Evolutionary conservation across 441 rosid species (phyloP), one percentile per base, ranked within the genome.

Genomic region (Capsella rubella): DNA sequence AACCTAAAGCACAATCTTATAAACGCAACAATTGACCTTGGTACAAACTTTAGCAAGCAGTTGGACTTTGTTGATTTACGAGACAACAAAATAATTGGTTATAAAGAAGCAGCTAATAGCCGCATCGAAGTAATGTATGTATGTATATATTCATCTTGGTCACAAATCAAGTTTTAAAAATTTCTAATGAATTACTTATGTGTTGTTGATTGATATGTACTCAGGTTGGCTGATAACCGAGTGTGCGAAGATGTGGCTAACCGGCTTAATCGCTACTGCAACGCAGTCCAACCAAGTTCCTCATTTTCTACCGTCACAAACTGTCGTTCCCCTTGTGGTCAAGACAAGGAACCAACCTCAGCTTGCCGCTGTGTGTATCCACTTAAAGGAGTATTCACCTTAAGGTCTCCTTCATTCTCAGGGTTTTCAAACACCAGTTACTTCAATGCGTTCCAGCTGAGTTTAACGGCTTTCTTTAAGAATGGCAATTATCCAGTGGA

Each of bases 341-440:
- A 69, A 0, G 73, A 55, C 25, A 82, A 73, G 74, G 73, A 34
- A 70, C 70, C 88, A 14, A 89, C n/a, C 46, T 9, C 42, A 9
- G 10, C 12, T 11, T 89, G 95, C 49, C 55, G 6, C 5, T 89
- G 92, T 57, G 77, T 78, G 5, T 60, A 80, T 80, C 91, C 99
- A 37, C 78, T 82, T 71, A 82, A 56, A 13, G 99, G 99, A 72
- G 54, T 16, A 29, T 46, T 95, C 63, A 5, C 4, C 16, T 88
- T 95, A 78, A 82, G 89, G 64, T 85, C 90, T 70, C 78, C 93
- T 81, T 73, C 84, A 18, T 92, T 92, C 82, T 87, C 96, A 31
- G 75, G 75, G 81, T 77, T 81, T 35, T 63, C 9, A 71, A 84
- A 84, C 69, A 0, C 6, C 5, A 73, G 81, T 6, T n/a, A 63